These are phyloP conservation scores for Colletotrichum sp. DNA, from an alignment of 2,329 filamentous ascomycete genomes.

Conservation along the genomic window DNA sequence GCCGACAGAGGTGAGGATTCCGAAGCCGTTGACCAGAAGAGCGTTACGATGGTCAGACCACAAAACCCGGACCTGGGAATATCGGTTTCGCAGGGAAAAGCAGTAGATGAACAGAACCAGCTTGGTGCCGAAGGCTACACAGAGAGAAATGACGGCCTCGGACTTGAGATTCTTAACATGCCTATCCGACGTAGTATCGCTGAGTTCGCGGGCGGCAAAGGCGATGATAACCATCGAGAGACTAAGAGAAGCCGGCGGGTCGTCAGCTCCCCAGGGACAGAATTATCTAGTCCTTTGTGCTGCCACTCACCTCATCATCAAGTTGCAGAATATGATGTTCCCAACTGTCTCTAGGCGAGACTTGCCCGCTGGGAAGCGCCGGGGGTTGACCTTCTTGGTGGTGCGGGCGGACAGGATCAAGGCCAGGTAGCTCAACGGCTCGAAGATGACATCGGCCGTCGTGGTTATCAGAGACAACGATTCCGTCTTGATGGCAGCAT, in stretches of 20 bases:
- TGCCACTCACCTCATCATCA: constrained; percentile 75
- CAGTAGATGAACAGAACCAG: constrained; percentile 89
- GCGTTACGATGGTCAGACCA: constrained; percentile 98
- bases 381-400: constrained; percentile 82
- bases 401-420: constrained; percentile 87
- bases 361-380: constrained; percentile 90
- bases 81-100: constrained; percentile 87
- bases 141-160: constrained; percentile 84
- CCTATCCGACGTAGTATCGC: constrained; percentile 39
- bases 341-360: constrained; percentile 93
- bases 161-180: constrained; percentile 73
- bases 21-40: constrained; percentile 91
- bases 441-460: constrained; percentile 96
- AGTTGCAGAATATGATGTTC: constrained; percentile 94
- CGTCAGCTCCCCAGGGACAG: background rate
- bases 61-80: constrained; percentile 89
- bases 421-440: constrained; percentile 86
- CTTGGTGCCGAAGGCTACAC: constrained; percentile 84
- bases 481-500: constrained; percentile 82
- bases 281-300: background rate
- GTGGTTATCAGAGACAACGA: constrained; percentile 97
- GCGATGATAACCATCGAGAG: constrained; percentile 94
- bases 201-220: constrained; percentile 78
- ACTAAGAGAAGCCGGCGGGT: background rate
- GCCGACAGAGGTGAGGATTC: constrained; percentile 86